These are phyloP conservation scores for Cryptococcus hybrid DNA, from an alignment of 1,284 basidiomycete genomes.

Conservation along the genomic window DNA sequence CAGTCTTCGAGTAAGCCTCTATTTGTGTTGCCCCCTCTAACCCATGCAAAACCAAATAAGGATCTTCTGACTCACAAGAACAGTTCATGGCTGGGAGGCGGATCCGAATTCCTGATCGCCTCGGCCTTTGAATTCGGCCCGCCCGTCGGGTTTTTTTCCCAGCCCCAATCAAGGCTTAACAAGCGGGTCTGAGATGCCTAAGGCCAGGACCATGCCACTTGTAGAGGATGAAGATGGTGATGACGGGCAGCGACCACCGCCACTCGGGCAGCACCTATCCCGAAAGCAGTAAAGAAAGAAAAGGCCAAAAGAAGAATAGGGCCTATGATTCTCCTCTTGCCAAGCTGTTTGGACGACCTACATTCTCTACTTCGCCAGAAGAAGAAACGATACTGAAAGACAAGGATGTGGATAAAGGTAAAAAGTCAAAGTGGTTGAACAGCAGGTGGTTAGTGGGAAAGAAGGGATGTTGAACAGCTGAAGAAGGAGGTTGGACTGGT, in stretches of 20 bases:
- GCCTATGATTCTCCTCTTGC: constrained; percentile 25
- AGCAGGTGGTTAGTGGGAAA: constrained; percentile 40
- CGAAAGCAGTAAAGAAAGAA: not conserved
- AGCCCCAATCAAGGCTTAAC: not conserved
- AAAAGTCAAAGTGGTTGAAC: constrained; percentile 55
- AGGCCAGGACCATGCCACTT: constrained; percentile 8
- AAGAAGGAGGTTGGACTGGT: constrained; percentile 34
- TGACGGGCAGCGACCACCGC: not conserved
- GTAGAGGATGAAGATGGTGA: constrained; percentile 2
- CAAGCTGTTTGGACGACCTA: constrained; percentile 25
- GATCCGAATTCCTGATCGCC: constrained; percentile 37
- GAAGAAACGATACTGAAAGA: not conserved
- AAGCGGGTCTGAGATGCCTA: constrained; percentile 17
- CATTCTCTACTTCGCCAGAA: not conserved
- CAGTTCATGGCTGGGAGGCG: constrained; percentile 44
- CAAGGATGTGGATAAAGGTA: not conserved
- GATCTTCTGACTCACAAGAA: no score
- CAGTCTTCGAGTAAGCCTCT: constrained; percentile 34
- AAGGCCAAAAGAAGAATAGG: constrained; percentile 1
- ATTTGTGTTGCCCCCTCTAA: not conserved
- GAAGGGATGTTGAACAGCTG: constrained; percentile 24
- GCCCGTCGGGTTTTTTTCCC: constrained; percentile 2
- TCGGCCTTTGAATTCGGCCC: constrained; percentile 46
- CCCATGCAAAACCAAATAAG: not conserved
- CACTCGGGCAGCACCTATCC: not conserved